A percentile compares a stretch with the other conserved stretches of the same genome.
phyloP scores from a whole-genome alignment of 2,329 filamentous ascomycete species.

The Hymenoscyphus fraxineus region DNA sequence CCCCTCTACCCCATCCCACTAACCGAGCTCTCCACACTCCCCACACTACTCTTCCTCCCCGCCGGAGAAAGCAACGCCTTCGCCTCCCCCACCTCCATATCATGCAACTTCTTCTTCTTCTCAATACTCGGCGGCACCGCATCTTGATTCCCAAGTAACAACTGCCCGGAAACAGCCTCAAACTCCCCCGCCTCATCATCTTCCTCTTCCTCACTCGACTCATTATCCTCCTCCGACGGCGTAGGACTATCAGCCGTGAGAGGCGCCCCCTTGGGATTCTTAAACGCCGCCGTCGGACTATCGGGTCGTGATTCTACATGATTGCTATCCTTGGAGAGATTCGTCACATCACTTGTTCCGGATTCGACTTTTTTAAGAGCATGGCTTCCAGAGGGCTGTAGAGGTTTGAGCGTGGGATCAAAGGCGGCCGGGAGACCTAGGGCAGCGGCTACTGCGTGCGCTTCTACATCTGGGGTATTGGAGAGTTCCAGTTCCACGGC shows the following conservation, averaged over 20 bases:
- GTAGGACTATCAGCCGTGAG: conserved; percentile 26
- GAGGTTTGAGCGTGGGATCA: conserved; percentile 60
- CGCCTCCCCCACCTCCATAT: conserved; percentile 58
- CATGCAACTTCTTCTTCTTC: conserved; percentile 52
- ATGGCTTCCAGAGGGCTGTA: conserved; percentile 36
- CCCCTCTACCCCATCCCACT: background rate
- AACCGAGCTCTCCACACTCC: conserved; percentile 23
- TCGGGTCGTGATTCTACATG: conserved; percentile 33
- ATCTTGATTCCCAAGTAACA: conserved; percentile 22
- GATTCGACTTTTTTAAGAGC: conserved; percentile 28
- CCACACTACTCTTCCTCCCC: conserved; percentile 25
- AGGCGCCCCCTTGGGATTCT: conserved; percentile 39
- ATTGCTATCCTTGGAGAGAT: conserved; percentile 21
- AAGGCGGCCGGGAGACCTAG: conserved; percentile 60
- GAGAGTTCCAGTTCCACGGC: conserved; percentile 27
- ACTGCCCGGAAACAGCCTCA: conserved; percentile 30
- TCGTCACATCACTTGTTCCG: conserved; percentile 26
- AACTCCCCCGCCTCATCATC: conserved; percentile 36
- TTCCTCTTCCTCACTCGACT: conserved; percentile 33
- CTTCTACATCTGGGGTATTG: conserved; percentile 53
- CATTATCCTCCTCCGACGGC: conserved; percentile 36
- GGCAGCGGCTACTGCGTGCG: conserved; percentile 60
- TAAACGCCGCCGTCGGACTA: conserved; percentile 40
- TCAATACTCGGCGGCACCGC: conserved; percentile 13
- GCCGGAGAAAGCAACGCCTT: conserved; percentile 40